Percentiles rank a stretch among this genome's conserved stretches.
These are phyloP conservation scores for Croton setiger DNA, from an alignment of 441 rosid species.

Conservation along the genomic window DNA sequence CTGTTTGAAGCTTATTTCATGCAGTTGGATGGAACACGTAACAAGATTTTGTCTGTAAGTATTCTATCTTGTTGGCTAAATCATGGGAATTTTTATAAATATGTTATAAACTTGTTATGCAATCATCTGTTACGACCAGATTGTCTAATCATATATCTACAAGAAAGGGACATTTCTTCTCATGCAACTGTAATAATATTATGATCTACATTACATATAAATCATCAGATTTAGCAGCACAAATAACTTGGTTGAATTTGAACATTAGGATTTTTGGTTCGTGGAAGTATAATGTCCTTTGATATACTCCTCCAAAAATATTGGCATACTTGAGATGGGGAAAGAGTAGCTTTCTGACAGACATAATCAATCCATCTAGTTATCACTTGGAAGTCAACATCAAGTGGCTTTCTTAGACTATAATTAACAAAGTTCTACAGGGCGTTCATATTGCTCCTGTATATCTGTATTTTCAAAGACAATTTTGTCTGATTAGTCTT, in stretches of 20 bases:
- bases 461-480: neutral
- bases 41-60: conserved; percentile 90
- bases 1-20: conserved; percentile 92
- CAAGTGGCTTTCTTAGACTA: neutral
- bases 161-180: neutral
- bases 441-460: neutral
- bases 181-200: neutral
- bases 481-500: no score
- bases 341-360: neutral
- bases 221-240: neutral
- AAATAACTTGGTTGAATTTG: neutral
- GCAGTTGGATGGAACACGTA: conserved; percentile 93
- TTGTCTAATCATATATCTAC: neutral
- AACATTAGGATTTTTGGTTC: neutral
- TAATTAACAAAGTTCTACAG: neutral
- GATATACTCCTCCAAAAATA: neutral
- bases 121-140: neutral
- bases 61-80: neutral
- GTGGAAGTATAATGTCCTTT: neutral
- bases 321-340: neutral
- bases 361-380: neutral
- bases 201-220: neutral
- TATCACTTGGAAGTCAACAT: neutral
- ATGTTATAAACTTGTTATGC: neutral
- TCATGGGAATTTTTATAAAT: neutral